phyloP scores from a whole-genome alignment of 2,329 filamentous ascomycete species.

The Rhytidhysteron rufulum region DNA sequence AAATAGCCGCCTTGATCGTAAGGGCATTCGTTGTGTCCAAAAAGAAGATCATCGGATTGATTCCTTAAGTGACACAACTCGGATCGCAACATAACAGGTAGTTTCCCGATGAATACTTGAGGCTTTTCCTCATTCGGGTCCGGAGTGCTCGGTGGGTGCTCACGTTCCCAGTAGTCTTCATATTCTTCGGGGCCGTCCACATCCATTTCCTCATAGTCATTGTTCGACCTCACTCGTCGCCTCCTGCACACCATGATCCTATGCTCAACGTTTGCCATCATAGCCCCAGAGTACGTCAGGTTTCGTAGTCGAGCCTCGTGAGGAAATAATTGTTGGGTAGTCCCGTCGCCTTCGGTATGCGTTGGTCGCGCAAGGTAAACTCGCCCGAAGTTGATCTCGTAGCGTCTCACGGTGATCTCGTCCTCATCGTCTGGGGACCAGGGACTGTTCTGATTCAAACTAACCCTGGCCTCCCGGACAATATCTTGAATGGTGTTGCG shows the following conservation, averaged over 20 bases:
- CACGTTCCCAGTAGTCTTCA: constrained; percentile 47
- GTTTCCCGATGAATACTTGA: constrained; percentile 86
- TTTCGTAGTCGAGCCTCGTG: constrained; percentile 96
- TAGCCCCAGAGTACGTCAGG: constrained; percentile 87
- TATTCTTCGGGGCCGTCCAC: constrained; percentile 29
- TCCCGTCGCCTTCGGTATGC: constrained; percentile 89
- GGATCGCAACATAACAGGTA: constrained; percentile 97
- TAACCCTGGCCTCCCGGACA: constrained; percentile 83
- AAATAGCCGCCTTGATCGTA: constrained; percentile 99
- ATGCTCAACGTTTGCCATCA: constrained; percentile 86
- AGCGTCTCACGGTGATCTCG: constrained; percentile 80
- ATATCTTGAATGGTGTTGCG: constrained; percentile 91
- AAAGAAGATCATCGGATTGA: constrained; percentile 79
- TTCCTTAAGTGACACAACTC: constrained; percentile 88
- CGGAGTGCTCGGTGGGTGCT: constrained; percentile 37
- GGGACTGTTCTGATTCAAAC: constrained; percentile 88
- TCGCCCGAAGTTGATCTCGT: constrained; percentile 90
- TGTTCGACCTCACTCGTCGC: constrained; percentile 68
- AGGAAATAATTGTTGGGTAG: constrained; percentile 77
- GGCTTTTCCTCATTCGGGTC: constrained; percentile 53
- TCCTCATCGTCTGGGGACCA: constrained; percentile 67
- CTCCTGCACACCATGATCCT: constrained; percentile 81
- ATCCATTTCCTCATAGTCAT: constrained; percentile 45
- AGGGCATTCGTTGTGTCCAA: constrained; percentile 90
- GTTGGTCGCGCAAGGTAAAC: constrained; percentile 86